These are phyloP conservation scores for Spencermartinsiella europaea DNA, from an alignment of 805 yeast species.

Conservation along the genomic window DNA sequence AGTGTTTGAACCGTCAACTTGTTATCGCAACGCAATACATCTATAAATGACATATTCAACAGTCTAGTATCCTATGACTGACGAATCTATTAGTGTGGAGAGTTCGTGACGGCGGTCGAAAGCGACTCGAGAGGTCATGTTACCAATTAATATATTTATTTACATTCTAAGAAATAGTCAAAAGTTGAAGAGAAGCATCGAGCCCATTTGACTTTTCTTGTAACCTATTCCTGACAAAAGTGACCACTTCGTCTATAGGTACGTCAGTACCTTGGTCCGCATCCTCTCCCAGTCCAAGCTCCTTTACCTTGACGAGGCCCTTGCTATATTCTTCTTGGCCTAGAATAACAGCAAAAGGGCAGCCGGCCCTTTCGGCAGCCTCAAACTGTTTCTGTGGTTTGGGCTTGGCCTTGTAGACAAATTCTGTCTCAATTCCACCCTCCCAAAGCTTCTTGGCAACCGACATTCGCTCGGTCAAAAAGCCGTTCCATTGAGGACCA, in stretches of 20 bases:
- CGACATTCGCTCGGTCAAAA: conserved; percentile 84
- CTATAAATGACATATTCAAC: too few species aligned
- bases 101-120: too few species aligned
- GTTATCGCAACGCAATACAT: too few species aligned
- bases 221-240: conserved; percentile 46
- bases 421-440: conserved; percentile 86
- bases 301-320: conserved; percentile 81
- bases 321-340: conserved; percentile 90
- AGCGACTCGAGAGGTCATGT: too few species aligned
- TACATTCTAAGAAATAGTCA: conserved; percentile 7
- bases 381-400: conserved; percentile 95
- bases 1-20: too few species aligned
- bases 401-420: conserved; percentile 85
- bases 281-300: conserved; percentile 80
- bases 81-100: too few species aligned
- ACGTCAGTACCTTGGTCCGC: conserved; percentile 85
- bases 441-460: conserved; percentile 81
- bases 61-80: too few species aligned
- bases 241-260: conserved; percentile 53
- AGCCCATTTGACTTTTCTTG: conserved; percentile 23
- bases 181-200: conserved; percentile 13
- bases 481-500: conserved; percentile 94
- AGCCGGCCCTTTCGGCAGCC: conserved; percentile 93
- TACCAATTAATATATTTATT: neutral
- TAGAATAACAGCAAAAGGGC: conserved; percentile 82